A percentile compares a stretch with the other conserved stretches of the same genome.
Evolutionary conservation across 768 basidiomycete genomes (phyloP).

Genomic region (Boletellus emodensis): DNA sequence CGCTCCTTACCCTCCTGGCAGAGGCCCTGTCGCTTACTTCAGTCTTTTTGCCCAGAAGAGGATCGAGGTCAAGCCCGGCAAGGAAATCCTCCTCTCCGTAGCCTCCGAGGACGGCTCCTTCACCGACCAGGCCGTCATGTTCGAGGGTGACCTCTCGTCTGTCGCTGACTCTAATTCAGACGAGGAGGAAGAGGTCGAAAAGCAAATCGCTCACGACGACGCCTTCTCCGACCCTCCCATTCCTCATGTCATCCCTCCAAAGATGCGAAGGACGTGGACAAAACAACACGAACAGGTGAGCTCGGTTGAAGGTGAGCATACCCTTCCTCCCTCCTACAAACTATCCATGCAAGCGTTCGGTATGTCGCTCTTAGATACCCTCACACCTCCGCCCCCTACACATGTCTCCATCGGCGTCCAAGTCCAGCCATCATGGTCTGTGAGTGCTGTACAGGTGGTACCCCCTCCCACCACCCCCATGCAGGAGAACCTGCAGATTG

Average conservation of each 20-base stretch:
- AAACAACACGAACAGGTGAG: conserved; percentile 46
- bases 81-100: conserved; percentile 63
- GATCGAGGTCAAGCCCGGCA: conserved; percentile 67
- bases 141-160: conserved; percentile 47
- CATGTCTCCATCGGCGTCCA: conserved; percentile 46
- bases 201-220: conserved; percentile 40
- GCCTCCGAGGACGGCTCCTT: conserved; percentile 48
- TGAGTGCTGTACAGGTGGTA: conserved; percentile 38
- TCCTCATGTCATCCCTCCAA: conserved; percentile 50
- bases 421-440: conserved; percentile 33
- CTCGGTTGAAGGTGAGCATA: conserved; percentile 36
- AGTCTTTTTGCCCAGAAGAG: conserved; percentile 65
- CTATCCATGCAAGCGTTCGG: conserved; percentile 25
- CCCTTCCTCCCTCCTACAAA: background rate
- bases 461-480: conserved; percentile 15
- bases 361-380: conserved; percentile 29
- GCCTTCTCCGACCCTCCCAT: conserved; percentile 31
- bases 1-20: conserved; percentile 40
- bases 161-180: conserved; percentile 30
- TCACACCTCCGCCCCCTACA: conserved; percentile 19
- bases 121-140: conserved; percentile 53
- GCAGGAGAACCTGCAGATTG: conserved; percentile 6
- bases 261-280: conserved; percentile 61
- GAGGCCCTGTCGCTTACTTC: conserved; percentile 46
- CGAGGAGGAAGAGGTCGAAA: conserved; percentile 40